These are phyloP conservation scores for Rickenella mellea DNA, from an alignment of 768 basidiomycete species.

Conservation along the genomic window DNA sequence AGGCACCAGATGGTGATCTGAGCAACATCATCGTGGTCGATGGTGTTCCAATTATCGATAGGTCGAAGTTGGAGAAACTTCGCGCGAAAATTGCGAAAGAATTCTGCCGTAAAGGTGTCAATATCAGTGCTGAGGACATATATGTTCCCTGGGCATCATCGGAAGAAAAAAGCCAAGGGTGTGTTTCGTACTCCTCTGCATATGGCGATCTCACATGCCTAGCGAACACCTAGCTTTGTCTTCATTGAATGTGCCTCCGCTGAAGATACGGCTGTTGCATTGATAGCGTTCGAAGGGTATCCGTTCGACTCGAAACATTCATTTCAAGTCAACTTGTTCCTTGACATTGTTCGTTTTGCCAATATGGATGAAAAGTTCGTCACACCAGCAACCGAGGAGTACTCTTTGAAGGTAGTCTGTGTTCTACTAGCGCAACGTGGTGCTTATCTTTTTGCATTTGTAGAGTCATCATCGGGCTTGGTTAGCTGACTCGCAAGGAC, in stretches of 20 bases:
- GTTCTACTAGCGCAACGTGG: not conserved
- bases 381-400: conserved; percentile 69
- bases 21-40: conserved; percentile 92
- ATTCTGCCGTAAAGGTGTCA: conserved; percentile 71
- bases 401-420: conserved; percentile 53
- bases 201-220: not conserved
- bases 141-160: conserved; percentile 82
- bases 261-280: conserved; percentile 62
- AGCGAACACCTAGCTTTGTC: conserved; percentile 43
- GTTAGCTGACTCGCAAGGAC: conserved; percentile 85
- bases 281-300: conserved; percentile 60
- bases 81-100: conserved; percentile 74
- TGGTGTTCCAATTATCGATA: conserved; percentile 85
- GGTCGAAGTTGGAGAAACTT: conserved; percentile 74
- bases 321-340: conserved; percentile 79
- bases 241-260: conserved; percentile 71
- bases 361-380: conserved; percentile 68
- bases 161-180: conserved; percentile 90
- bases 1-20: conserved; percentile 76
- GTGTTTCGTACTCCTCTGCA: conserved; percentile 15
- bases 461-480: conserved; percentile 95
- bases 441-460: not conserved
- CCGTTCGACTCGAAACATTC: conserved; percentile 84
- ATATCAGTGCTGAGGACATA: conserved; percentile 70
- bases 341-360: conserved; percentile 79